Evolutionary conservation across 306 rosid genomes (phyloP).

Genomic region (Prunus dulcis): DNA sequence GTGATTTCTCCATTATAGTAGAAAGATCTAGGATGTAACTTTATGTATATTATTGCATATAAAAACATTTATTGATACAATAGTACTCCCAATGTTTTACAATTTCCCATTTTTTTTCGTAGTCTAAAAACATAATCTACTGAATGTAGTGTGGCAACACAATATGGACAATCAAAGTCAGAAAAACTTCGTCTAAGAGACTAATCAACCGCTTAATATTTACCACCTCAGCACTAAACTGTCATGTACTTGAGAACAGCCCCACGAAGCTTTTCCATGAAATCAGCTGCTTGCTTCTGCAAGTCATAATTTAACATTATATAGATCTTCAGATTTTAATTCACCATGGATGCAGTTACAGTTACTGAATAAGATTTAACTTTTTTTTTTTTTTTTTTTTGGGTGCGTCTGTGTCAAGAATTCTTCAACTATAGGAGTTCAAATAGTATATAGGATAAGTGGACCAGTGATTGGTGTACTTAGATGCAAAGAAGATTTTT

Average conservation of each 20-base stretch:
- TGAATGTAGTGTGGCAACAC: neutral
- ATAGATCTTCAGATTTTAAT: slow-evolving; percentile 1
- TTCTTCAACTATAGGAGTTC: neutral
- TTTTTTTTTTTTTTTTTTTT: neutral
- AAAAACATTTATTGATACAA: slow-evolving; percentile 8
- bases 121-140: neutral
- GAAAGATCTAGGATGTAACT: neutral
- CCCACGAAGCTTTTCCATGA: slow-evolving; percentile 91
- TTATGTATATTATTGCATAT: neutral
- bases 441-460: neutral
- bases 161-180: neutral
- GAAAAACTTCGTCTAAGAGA: neutral
- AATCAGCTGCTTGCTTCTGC: slow-evolving; percentile 85
- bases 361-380: neutral
- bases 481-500: neutral
- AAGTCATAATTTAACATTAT: slow-evolving; percentile 23
- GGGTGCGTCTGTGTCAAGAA: neutral
- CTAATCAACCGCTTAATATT: slow-evolving; percentile 8
- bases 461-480: neutral
- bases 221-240: slow-evolving; percentile 37
- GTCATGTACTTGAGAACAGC: slow-evolving; percentile 81
- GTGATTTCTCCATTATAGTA: neutral
- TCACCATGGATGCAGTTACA: neutral
- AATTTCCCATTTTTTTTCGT: neutral
- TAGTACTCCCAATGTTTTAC: neutral